Evolutionary conservation across 306 rosid genomes (phyloP).

Genomic region (Fagus crenata): DNA sequence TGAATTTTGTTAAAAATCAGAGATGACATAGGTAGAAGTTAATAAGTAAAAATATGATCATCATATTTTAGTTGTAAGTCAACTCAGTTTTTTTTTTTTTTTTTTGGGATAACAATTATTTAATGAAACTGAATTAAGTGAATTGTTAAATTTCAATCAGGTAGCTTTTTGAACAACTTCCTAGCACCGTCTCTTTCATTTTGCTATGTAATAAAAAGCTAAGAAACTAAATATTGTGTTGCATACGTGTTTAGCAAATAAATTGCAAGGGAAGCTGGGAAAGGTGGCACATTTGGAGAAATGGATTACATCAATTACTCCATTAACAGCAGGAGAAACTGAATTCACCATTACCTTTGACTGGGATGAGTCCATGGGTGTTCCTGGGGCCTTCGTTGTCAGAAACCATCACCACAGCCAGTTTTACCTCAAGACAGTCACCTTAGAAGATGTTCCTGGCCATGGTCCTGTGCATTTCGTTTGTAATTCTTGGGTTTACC

Average conservation of each 20-base stretch:
- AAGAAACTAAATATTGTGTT: not conserved
- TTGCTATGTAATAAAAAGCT: not conserved
- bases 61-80: not conserved
- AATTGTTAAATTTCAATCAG: not conserved
- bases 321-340: conserved; percentile 45
- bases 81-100: not conserved
- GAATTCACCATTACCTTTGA: conserved; percentile 50
- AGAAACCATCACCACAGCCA: conserved; percentile 71
- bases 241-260: conserved; percentile 38
- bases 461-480: conserved; percentile 60
- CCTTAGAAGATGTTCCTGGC: conserved; percentile 63
- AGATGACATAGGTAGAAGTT: too few relatives aligned
- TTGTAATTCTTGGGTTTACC: conserved; percentile 98
- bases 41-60: too few relatives aligned
- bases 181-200: not conserved
- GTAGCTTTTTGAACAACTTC: not conserved
- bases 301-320: conserved; percentile 56
- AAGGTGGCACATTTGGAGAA: conserved; percentile 59
- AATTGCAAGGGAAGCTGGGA: conserved; percentile 51
- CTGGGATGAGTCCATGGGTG: conserved; percentile 75
- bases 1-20: too few relatives aligned
- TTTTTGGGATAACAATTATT: not conserved
- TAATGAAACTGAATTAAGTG: not conserved
- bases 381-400: conserved; percentile 71
- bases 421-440: conserved; percentile 68